These are phyloP conservation scores for Silene vulgaris DNA, from an alignment of 179 eudicot genomes.

Conservation along the genomic window DNA sequence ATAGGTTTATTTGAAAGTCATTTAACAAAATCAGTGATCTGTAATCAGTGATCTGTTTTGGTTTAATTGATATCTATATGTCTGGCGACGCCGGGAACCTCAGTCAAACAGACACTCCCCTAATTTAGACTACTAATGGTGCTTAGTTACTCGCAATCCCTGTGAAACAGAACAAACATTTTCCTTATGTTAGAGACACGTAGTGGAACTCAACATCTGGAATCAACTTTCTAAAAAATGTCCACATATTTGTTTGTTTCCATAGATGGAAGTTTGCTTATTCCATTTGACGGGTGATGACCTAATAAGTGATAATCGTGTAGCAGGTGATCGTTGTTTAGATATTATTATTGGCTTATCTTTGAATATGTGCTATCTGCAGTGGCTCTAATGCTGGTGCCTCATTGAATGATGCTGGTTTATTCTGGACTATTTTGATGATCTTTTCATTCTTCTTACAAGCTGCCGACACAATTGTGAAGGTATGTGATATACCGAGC, in stretches of 20 bases:
- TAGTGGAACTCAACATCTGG: neutral
- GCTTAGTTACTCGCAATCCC: neutral
- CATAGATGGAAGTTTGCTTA: neutral
- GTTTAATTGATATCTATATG: neutral
- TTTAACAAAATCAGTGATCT: neutral
- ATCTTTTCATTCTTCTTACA: conserved; percentile 78
- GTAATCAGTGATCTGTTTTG: neutral
- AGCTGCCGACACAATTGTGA: conserved; percentile 90
- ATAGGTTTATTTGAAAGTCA: neutral
- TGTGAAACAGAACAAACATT: neutral
- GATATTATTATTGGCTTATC: neutral
- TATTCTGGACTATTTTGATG: conserved; percentile 92
- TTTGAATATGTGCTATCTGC: conserved; percentile 32
- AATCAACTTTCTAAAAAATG: neutral
- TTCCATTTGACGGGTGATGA: neutral
- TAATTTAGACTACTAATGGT: neutral
- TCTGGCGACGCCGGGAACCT: neutral
- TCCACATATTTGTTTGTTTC: neutral
- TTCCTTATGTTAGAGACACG: neutral
- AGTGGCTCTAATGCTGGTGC: conserved; percentile 82
- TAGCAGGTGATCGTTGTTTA: neutral
- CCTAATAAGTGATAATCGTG: neutral
- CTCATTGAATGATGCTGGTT: conserved; percentile 59
- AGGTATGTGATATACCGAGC: conserved; percentile 40
- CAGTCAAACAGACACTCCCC: neutral